These are phyloP conservation scores for Verticillium dahliae DNA, from an alignment of 2,329 filamentous ascomycete genomes.

Conservation along the genomic window DNA sequence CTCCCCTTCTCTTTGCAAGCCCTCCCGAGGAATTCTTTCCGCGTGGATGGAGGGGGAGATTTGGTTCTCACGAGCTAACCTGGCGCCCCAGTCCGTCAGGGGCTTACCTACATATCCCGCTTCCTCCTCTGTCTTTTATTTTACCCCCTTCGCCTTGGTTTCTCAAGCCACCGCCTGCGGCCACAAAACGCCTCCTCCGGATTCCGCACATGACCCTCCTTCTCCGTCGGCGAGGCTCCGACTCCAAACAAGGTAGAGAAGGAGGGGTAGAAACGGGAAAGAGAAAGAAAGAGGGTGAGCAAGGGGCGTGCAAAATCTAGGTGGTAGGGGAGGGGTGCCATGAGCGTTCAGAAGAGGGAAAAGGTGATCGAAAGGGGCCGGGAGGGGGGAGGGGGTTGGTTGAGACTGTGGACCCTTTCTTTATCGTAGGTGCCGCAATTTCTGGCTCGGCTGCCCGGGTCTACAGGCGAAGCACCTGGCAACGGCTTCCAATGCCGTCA, in stretches of 20 bases:
- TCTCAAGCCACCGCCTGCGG: not conserved
- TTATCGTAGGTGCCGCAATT: conserved; percentile 5
- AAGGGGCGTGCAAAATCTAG: not conserved
- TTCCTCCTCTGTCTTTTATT: not conserved
- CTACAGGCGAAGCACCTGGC: conserved; percentile 50
- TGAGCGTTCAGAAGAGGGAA: not conserved
- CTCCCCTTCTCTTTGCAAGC: not conserved
- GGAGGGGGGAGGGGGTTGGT: not conserved
- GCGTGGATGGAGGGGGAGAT: not conserved
- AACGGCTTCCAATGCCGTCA: conserved; percentile 59
- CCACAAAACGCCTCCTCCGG: not conserved
- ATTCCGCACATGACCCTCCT: not conserved
- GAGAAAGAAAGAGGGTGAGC: no score
- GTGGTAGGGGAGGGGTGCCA: not conserved
- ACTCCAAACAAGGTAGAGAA: not conserved
- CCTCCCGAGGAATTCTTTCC: not conserved
- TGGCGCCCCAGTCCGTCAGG: not conserved
- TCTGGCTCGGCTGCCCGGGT: conserved; percentile 14
- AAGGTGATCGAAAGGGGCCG: not conserved
- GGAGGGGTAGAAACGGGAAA: not conserved
- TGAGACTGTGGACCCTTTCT: not conserved
- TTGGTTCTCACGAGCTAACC: not conserved
- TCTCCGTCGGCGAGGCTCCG: not conserved
- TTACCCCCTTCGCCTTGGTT: not conserved
- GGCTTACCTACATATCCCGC: not conserved